Percentiles rank a stretch among this genome's conserved stretches.
Evolutionary conservation across 352 stramenopile genomes (phyloP).

Genomic region (Pythium phragmitis): DNA sequence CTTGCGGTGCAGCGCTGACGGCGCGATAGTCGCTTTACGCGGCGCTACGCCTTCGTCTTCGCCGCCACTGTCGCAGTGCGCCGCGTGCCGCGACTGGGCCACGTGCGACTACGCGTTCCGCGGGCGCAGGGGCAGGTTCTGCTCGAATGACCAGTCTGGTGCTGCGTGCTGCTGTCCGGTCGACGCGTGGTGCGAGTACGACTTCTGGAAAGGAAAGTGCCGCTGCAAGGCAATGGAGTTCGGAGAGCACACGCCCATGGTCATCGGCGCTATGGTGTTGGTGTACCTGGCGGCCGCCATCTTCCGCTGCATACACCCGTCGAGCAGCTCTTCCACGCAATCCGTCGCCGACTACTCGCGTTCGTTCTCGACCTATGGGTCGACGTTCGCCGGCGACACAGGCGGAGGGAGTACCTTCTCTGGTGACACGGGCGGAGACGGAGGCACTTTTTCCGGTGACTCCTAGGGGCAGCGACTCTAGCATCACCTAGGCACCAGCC

Average conservation of each 20-base stretch:
- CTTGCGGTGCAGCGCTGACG: neutral
- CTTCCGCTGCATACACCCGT: neutral
- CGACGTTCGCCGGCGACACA: constrained; percentile 8
- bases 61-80: neutral
- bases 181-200: neutral
- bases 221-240: neutral
- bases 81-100: constrained; percentile 3
- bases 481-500: too few species aligned
- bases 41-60: neutral
- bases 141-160: neutral
- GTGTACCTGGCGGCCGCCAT: neutral
- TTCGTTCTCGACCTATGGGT: neutral
- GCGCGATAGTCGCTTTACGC: neutral
- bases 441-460: constrained; percentile 1
- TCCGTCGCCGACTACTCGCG: neutral
- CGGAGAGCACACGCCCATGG: neutral
- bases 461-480: neutral
- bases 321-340: neutral
- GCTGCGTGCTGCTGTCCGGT: neutral
- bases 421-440: neutral
- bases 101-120: neutral
- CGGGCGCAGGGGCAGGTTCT: neutral
- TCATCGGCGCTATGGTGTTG: neutral
- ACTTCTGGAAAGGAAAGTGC: neutral
- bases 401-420: neutral